Base-by-base conservation (phyloP, 2,329 filamentous ascomycete species). In the Byssothecium circinans region DNA sequence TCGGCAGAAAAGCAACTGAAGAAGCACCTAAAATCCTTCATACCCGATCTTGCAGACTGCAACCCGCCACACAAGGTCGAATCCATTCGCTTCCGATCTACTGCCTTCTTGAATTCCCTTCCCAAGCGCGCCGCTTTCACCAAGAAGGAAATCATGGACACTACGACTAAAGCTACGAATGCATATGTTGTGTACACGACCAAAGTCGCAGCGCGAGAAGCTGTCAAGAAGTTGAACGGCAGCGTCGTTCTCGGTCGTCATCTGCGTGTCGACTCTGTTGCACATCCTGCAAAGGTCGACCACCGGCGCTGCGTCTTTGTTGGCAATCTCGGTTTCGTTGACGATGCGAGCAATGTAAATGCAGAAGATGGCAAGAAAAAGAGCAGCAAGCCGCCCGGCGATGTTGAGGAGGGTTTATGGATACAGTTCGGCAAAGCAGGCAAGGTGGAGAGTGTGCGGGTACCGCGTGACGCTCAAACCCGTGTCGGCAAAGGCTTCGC, bases 401-500 rank as follows among this genome's bases (percentile, higher is more conserved):
- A 97, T 70, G 78, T 95, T 10, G 92, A 97, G 70, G 94, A 99
- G 75, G 94, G 94, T 5, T 80, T 96, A 2, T 96, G 91, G 91
- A 81, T 85, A 37, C 85, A 87, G 17, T 95, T 95, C 64, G 75
- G 79, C 50, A 83, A 87, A 67, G 85, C 81, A 52, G 91, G 92
- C 57, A 88, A 82, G 55, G 88, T 99, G 11, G 92, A 99, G 73
- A 95, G 86, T 65, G 95, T 99, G 29, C 88, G 94, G 27, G 91
- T 99, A 17, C 83, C 96, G 41, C 85, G 94, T 45, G 94, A 99
- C 65, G 79, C 88, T 53, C 87, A 88, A 58, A 99, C 95, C 7
- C 84, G 95, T 41, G 89, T 99, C 23, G 91, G 94, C 63, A 99
- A 99, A 70, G 94, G 94, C 4, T 90, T 99, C 66, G 95, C 95